Conservation (phyloP, 371 early-diverging fungal genomes). For the Mucor sp. region DNA sequence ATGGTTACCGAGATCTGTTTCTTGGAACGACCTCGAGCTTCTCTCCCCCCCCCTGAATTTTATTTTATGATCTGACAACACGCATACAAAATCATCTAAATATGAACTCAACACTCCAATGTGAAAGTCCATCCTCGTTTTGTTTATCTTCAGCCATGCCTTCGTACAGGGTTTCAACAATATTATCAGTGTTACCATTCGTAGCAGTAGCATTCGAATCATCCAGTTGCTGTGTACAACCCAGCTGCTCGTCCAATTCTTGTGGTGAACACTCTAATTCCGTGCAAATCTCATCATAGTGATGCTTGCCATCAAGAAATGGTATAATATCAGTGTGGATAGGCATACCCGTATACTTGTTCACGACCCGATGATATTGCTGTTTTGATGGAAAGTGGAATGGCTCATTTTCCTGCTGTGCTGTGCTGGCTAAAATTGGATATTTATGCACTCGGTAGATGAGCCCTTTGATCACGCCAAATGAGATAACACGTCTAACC, state of each 20-base stretch:
- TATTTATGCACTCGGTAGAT: conserved; percentile 84
- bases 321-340: conserved; percentile 50
- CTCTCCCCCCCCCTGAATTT: conserved; percentile 5
- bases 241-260: conserved; percentile 57
- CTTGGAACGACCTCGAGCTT: neutral
- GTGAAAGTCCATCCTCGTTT: conserved; percentile 9
- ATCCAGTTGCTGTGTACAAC: conserved; percentile 10
- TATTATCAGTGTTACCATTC: neutral
- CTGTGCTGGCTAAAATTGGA: conserved; percentile 57
- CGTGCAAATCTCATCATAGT: conserved; percentile 77
- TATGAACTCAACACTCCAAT: conserved; percentile 30
- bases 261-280: conserved; percentile 61
- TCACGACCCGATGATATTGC: conserved; percentile 27
- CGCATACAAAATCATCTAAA: conserved; percentile 12
- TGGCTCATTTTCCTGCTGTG: conserved; percentile 8
- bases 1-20: no score
- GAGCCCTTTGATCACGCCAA: conserved; percentile 80
- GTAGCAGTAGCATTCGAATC: neutral
- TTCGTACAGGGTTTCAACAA: conserved; percentile 11
- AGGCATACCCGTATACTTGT: conserved; percentile 35
- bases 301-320: conserved; percentile 68
- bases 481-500: conserved; percentile 77
- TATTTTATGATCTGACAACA: neutral
- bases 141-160: conserved; percentile 7
- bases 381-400: conserved; percentile 15